Conservation (phyloP, 495 filamentous ascomycete species). For the Lasiosphaeris hirsuta region DNA sequence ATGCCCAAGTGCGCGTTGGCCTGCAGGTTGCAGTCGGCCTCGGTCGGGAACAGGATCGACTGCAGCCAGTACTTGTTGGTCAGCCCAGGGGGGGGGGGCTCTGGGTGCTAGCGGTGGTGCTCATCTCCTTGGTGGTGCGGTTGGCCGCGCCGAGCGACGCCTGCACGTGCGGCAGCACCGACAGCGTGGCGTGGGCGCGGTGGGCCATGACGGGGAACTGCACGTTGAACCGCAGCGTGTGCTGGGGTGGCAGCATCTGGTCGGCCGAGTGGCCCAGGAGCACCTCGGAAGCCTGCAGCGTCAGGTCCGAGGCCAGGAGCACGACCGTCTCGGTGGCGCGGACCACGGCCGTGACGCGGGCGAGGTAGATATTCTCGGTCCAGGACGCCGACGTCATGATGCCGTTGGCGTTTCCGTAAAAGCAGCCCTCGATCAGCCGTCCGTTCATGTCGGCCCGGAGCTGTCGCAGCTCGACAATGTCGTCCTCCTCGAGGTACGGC, state of each 20-base stretch:
- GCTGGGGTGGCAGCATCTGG: neutral
- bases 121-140: neutral
- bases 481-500: constrained; percentile 41
- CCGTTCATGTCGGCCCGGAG: constrained; percentile 22
- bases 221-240: constrained; percentile 22
- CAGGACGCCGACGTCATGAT: constrained; percentile 17
- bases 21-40: constrained; percentile 39
- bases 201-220: constrained; percentile 21
- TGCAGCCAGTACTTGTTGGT: constrained; percentile 36
- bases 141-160: constrained; percentile 17
- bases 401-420: too few species aligned
- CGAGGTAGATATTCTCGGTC: constrained; percentile 27
- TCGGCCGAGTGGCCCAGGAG: neutral
- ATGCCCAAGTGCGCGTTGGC: constrained; percentile 32
- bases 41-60: constrained; percentile 50
- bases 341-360: constrained; percentile 22
- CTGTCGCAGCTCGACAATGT: constrained; percentile 43
- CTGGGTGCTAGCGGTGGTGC: neutral
- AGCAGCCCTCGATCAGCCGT: constrained; percentile 10
- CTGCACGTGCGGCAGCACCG: constrained; percentile 22
- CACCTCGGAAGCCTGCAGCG: constrained; percentile 3
- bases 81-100: neutral
- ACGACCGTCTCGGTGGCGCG: constrained; percentile 19
- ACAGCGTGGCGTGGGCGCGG: constrained; percentile 20
- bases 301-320: constrained; percentile 15